Percentiles rank a stretch among this genome's conserved stretches.
phyloP scores from a whole-genome alignment of 2,329 filamentous ascomycete species.

The Clarireedia paspali region DNA sequence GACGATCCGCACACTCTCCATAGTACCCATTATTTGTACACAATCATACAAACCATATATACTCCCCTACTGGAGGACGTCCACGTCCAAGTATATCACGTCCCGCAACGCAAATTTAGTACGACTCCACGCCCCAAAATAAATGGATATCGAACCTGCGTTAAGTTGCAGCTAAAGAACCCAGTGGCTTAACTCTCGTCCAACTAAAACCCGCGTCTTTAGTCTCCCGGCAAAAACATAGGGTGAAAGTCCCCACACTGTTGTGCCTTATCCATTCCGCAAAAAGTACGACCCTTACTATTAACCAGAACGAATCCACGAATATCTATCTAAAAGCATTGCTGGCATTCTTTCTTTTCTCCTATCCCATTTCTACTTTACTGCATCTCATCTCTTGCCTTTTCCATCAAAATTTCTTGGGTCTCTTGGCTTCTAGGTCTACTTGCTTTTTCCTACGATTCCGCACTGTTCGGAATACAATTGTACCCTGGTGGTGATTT shows the following conservation, averaged over 20 bases:
- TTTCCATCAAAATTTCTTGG: conserved; percentile 9
- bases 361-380: conserved; percentile 11
- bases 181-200: conserved; percentile 17
- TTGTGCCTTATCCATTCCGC: conserved; percentile 13
- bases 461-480: not conserved
- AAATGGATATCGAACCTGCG: conserved; percentile 3
- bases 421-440: not conserved
- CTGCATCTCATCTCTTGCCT: conserved; percentile 13
- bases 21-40: not conserved
- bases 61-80: not conserved
- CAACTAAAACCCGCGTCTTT: conserved; percentile 18
- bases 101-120: conserved; percentile 8
- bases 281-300: conserved; percentile 6
- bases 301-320: conserved; percentile 5
- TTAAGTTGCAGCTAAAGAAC: conserved; percentile 17
- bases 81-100: not conserved
- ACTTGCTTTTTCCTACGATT: not conserved
- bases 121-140: conserved; percentile 9
- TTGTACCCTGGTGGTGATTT: conserved; percentile 24
- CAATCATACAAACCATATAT: not conserved
- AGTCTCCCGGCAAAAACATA: conserved; percentile 14
- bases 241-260: conserved; percentile 21
- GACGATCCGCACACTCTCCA: not conserved
- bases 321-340: conserved; percentile 1
- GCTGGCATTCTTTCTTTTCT: conserved; percentile 6